A percentile compares a stretch with the other conserved stretches of the same genome.
These are phyloP conservation scores for Podospora tetraspora DNA, from an alignment of 495 filamentous ascomycete genomes.

Conservation along the genomic window DNA sequence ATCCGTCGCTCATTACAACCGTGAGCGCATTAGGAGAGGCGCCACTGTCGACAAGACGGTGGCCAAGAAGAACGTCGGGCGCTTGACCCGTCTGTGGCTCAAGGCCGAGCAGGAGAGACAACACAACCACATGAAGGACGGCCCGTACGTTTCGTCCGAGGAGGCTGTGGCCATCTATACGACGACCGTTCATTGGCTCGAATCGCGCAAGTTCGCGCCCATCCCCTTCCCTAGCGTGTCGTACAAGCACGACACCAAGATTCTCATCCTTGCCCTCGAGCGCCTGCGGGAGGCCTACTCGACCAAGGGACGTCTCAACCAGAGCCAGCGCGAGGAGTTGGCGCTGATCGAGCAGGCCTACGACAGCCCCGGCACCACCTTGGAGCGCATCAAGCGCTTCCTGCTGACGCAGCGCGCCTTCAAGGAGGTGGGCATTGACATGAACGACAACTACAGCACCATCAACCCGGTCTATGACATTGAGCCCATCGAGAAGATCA, in stretches of 20 bases:
- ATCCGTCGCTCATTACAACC: constrained; percentile 96
- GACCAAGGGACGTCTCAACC: constrained; percentile 94
- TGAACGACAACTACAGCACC: constrained; percentile 99
- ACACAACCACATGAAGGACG: constrained; percentile 99
- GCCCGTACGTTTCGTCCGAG: constrained; percentile 96
- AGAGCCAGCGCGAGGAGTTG: constrained; percentile 95
- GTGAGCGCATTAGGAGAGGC: constrained; percentile 90
- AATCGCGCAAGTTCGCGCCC: constrained; percentile 95
- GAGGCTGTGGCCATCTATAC: constrained; percentile 99
- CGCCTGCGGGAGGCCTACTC: constrained; percentile 93
- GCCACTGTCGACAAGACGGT: constrained; percentile 99
- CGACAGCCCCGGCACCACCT: constrained; percentile 91
- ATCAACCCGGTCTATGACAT: constrained; percentile 99
- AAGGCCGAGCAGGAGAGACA: constrained; percentile 98
- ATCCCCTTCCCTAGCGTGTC: constrained; percentile 99
- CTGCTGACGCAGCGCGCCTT: constrained; percentile 95
- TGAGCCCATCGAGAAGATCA: constrained; percentile 99
- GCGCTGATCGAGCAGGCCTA: constrained; percentile 98
- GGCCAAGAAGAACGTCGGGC: constrained; percentile 97
- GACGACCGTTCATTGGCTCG: constrained; percentile 97
- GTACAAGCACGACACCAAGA: constrained; percentile 99
- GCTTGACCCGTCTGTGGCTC: constrained; percentile 91
- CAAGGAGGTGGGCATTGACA: constrained; percentile 99
- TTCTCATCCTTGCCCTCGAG: constrained; percentile 93
- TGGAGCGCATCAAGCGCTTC: constrained; percentile 97